A percentile compares a stretch with the other conserved stretches of the same genome.
These are phyloP conservation scores for Crithidia brevicula DNA, from an alignment of 208 protist genomes.

Conservation along the genomic window DNA sequence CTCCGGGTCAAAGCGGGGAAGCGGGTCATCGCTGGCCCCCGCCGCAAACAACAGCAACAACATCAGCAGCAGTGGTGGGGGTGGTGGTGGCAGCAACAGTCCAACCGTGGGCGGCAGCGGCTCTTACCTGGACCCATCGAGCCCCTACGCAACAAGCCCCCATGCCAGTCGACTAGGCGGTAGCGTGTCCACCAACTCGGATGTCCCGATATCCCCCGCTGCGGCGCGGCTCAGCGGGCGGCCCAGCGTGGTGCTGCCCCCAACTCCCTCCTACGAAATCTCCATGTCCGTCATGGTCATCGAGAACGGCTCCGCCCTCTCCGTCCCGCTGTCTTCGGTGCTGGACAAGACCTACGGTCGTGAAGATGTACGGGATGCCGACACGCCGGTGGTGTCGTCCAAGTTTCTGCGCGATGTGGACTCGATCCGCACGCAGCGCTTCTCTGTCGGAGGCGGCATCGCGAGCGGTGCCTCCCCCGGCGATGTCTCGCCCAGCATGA, in stretches of 20 bases:
- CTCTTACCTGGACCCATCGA: slow-evolving; percentile 28
- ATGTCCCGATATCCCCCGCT: slow-evolving; percentile 25
- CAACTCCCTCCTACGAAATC: slow-evolving; percentile 55
- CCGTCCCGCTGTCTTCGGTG: slow-evolving; percentile 74
- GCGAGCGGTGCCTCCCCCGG: background rate
- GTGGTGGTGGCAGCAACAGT: background rate
- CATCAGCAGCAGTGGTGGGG: slow-evolving; percentile 1
- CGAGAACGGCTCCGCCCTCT: slow-evolving; percentile 77
- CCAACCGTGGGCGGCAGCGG: slow-evolving; percentile 7
- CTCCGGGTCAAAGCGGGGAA: slow-evolving; percentile 16
- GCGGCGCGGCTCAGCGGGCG: slow-evolving; percentile 39
- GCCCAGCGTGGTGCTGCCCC: slow-evolving; percentile 19
- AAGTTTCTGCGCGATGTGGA: slow-evolving; percentile 56
- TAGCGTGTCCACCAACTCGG: slow-evolving; percentile 17
- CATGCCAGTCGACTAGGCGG: slow-evolving; percentile 10
- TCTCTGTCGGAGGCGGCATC: slow-evolving; percentile 48
- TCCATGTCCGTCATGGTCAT: slow-evolving; percentile 90
- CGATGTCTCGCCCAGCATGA: slow-evolving; percentile 43
- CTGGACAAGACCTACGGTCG: slow-evolving; percentile 83
- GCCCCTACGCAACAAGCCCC: slow-evolving; percentile 15
- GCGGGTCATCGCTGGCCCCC: background rate
- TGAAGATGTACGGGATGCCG: slow-evolving; percentile 79
- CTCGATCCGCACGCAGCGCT: slow-evolving; percentile 52
- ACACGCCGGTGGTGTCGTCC: slow-evolving; percentile 79
- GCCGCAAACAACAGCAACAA: background rate